Percentiles rank a stretch among this genome's conserved stretches.
Conservation (phyloP, 2,329 filamentous ascomycete genomes). For the Claviceps maximensis region DNA sequence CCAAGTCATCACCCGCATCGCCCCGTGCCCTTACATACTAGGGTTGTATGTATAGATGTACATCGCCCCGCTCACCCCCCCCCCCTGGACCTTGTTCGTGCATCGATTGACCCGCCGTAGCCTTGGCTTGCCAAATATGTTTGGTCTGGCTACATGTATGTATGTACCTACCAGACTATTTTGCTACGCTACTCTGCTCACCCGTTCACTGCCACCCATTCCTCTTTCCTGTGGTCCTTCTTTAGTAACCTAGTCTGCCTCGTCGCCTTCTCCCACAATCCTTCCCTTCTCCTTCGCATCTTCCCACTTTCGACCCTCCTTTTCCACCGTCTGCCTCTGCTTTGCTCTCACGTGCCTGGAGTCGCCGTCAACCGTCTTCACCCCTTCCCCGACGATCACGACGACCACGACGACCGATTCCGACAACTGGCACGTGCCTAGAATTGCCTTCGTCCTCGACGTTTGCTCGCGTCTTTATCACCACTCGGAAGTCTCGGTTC, state of each 20-base stretch:
- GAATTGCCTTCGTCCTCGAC: conserved; percentile 4
- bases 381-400: background rate
- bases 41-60: too few species aligned
- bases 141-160: background rate
- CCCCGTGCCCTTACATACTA: background rate
- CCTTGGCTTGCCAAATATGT: background rate
- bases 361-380: conserved; percentile 1
- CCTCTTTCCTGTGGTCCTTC: conserved; percentile 3
- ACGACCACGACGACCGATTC: conserved; percentile 1
- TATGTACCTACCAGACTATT: too few species aligned
- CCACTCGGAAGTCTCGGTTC: conserved; percentile 4
- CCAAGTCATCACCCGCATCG: background rate
- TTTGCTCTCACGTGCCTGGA: conserved; percentile 6
- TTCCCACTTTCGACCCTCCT: conserved; percentile 1
- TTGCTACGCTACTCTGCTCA: background rate
- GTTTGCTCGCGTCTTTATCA: background rate
- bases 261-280: conserved; percentile 1
- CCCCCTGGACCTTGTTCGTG: background rate
- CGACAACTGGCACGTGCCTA: conserved; percentile 6
- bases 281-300: conserved; percentile 1
- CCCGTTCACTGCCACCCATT: conserved; percentile 1
- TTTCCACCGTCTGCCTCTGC: background rate
- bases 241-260: conserved; percentile 1
- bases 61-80: background rate
- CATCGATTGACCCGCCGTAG: background rate